These are phyloP conservation scores for Zygosaccharomyces sapae DNA, from an alignment of 1,139 yeast species.

Conservation along the genomic window DNA sequence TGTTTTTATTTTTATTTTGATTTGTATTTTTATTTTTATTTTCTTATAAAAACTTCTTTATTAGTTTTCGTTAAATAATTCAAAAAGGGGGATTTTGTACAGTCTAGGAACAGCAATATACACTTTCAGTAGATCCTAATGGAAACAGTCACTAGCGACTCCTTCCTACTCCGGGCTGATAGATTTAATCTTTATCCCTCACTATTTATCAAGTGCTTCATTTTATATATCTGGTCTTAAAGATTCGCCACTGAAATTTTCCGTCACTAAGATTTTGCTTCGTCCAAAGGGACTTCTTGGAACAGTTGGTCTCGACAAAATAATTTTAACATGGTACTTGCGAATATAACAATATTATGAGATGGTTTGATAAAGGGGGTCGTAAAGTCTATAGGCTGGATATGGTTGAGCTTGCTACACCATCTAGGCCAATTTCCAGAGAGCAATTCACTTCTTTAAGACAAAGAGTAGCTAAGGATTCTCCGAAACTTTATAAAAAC, in stretches of 20 bases:
- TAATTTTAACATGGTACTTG: neutral
- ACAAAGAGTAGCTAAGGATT: slow-evolving; percentile 25
- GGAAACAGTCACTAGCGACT: neutral
- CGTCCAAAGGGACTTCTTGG: neutral
- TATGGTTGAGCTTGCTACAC: slow-evolving; percentile 19
- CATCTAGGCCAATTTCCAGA: slow-evolving; percentile 27
- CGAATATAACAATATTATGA: neutral
- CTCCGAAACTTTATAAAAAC: slow-evolving; percentile 25
- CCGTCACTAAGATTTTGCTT: neutral
- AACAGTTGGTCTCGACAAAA: neutral
- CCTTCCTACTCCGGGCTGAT: neutral
- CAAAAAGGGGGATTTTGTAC: neutral
- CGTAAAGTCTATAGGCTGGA: slow-evolving; percentile 8
- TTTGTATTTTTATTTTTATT: neutral
- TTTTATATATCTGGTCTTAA: neutral
- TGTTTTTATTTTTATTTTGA: neutral
- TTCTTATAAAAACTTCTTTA: neutral
- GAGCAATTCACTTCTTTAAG: slow-evolving; percentile 26
- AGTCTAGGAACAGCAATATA: neutral
- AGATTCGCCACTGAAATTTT: slow-evolving; percentile 1
- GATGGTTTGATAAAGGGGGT: neutral
- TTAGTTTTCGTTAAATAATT: neutral
- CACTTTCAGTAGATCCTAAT: neutral
- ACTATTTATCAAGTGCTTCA: too few relatives aligned
- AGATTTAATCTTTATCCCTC: too few relatives aligned